Percentiles rank a stretch among this genome's conserved stretches.
Evolutionary conservation across 345 rosid genomes (phyloP).

Genomic region (Dipteronia sinensis): DNA sequence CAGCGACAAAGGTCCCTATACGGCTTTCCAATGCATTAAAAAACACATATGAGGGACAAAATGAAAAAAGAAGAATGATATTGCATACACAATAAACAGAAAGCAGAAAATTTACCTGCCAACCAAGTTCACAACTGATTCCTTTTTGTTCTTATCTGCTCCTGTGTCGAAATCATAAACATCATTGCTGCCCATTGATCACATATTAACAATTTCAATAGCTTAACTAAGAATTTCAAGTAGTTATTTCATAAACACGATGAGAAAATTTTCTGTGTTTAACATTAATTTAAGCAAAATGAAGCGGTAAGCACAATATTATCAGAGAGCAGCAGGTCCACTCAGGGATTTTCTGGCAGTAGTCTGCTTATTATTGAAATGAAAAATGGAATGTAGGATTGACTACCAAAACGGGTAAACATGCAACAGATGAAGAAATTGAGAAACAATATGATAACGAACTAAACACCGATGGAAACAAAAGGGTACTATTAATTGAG

Average conservation of each 20-base stretch:
- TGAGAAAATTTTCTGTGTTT: neutral
- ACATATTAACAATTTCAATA: constrained; percentile 25
- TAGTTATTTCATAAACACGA: neutral
- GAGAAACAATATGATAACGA: neutral
- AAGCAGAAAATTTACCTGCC: constrained; percentile 62
- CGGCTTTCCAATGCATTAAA: constrained; percentile 52
- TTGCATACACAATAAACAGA: neutral
- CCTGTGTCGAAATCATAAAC: constrained; percentile 95
- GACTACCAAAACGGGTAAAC: too few species aligned
- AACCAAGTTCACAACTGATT: constrained; percentile 79
- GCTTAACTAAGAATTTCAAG: constrained; percentile 12
- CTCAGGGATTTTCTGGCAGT: neutral
- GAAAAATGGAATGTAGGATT: neutral
- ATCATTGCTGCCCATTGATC: constrained; percentile 73
- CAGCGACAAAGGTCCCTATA: constrained; percentile 59
- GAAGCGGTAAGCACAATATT: neutral
- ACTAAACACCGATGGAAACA: neutral
- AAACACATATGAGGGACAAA: constrained; percentile 1
- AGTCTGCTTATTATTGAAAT: neutral
- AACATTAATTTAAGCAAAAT: neutral
- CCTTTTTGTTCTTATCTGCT: constrained; percentile 89
- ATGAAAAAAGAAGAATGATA: neutral
- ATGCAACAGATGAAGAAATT: too few species aligned
- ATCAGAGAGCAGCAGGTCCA: neutral
- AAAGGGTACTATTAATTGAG: neutral